Percentiles rank a stretch among this genome's conserved stretches.
phyloP scores from a whole-genome alignment of 495 filamentous ascomycete species.

The Penicillium silybi region DNA sequence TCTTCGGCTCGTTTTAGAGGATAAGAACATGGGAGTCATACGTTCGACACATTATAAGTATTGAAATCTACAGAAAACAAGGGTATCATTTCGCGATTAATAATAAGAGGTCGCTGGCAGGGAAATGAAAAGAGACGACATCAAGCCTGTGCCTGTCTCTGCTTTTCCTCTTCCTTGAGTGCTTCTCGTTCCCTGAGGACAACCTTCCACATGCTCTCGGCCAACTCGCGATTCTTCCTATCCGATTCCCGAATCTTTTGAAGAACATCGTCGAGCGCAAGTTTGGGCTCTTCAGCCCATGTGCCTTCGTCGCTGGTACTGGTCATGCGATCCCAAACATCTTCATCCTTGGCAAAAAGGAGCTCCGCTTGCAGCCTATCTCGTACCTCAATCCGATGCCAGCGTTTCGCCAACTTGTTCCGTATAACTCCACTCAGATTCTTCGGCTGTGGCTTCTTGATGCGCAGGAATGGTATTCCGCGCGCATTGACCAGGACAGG shows the following conservation, averaged over 20 bases:
- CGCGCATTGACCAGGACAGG: slow-evolving; percentile 56
- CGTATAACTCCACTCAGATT: slow-evolving; percentile 54
- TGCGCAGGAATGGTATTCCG: slow-evolving; percentile 64
- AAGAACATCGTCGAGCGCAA: slow-evolving; percentile 16
- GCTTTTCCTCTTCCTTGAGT: slow-evolving; percentile 23
- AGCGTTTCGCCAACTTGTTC: slow-evolving; percentile 45
- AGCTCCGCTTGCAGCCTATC: slow-evolving; percentile 31
- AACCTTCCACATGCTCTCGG: slow-evolving; percentile 40
- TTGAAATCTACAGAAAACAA: not conserved
- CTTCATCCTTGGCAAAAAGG: slow-evolving; percentile 51
- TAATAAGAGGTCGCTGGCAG: not conserved
- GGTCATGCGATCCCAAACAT: slow-evolving; percentile 52
- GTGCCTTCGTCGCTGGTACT: slow-evolving; percentile 9
- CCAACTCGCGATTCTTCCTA: slow-evolving; percentile 23
- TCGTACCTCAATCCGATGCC: slow-evolving; percentile 27
- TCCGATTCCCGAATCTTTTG: slow-evolving; percentile 23
- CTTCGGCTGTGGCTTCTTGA: slow-evolving; percentile 64
- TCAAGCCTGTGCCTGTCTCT: slow-evolving; percentile 3
- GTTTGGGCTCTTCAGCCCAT: slow-evolving; percentile 23
- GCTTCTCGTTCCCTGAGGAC: slow-evolving; percentile 38
- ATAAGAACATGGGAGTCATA: not conserved
- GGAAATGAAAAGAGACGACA: not conserved
- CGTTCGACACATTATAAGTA: not conserved
- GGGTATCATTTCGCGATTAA: slow-evolving; percentile 5
- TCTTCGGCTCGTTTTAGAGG: not conserved